These are phyloP conservation scores for Aeschynomene evenia DNA, from an alignment of 306 rosid genomes.

Conservation along the genomic window DNA sequence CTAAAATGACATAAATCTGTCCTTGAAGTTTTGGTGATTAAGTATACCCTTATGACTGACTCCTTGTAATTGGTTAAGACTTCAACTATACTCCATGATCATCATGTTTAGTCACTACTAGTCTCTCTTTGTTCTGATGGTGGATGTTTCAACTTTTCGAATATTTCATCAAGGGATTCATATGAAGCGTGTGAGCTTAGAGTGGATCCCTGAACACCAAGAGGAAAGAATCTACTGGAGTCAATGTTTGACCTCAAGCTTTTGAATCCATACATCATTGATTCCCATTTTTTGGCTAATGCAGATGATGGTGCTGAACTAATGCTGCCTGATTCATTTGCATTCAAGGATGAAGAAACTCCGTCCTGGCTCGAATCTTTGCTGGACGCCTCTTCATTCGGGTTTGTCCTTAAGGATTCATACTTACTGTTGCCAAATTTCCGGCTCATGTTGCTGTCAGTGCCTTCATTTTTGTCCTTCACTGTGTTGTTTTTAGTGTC, in stretches of 20 bases:
- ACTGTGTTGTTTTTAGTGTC: slow-evolving; percentile 25
- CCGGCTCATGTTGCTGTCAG: slow-evolving; percentile 40
- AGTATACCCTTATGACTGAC: background rate
- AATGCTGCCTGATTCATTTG: slow-evolving; percentile 23
- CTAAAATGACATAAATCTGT: background rate
- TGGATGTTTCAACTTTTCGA: slow-evolving; percentile 71
- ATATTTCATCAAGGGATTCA: slow-evolving; percentile 88
- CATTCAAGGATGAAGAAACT: slow-evolving; percentile 47
- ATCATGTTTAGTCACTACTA: slow-evolving; percentile 36
- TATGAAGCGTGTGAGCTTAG: slow-evolving; percentile 46
- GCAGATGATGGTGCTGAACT: slow-evolving; percentile 38
- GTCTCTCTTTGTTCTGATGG: slow-evolving; percentile 40
- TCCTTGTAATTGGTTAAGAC: background rate
- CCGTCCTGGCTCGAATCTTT: slow-evolving; percentile 40
- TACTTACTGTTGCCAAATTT: slow-evolving; percentile 63
- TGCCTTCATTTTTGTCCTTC: slow-evolving; percentile 38
- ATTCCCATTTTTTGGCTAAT: slow-evolving; percentile 71
- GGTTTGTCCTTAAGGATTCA: slow-evolving; percentile 47
- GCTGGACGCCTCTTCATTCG: slow-evolving; percentile 41
- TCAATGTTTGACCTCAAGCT: slow-evolving; percentile 66
- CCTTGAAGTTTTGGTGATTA: background rate
- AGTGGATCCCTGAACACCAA: slow-evolving; percentile 42
- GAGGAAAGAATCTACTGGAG: slow-evolving; percentile 58
- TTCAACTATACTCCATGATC: slow-evolving; percentile 29
- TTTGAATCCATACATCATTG: slow-evolving; percentile 67